Percentiles rank a stretch among this genome's conserved stretches.
Evolutionary conservation across 1,139 yeast species (phyloP).

Genomic region (Candida neerlandica): DNA sequence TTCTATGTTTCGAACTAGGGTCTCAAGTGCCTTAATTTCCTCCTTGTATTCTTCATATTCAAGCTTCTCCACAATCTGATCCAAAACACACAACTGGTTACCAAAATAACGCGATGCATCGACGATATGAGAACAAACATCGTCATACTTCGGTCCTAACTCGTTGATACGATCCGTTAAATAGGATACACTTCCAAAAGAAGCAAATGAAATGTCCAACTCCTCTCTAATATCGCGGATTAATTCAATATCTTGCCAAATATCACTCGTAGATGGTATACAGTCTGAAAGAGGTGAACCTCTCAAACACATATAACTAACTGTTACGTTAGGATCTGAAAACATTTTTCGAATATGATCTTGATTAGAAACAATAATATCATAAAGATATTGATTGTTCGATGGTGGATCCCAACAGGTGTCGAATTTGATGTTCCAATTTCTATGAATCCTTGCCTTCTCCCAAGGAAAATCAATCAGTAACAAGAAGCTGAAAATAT

Average conservation of each 20-base stretch:
- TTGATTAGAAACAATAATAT: not conserved
- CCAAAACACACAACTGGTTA: conserved; percentile 13
- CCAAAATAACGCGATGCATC: conserved; percentile 14
- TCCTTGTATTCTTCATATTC: no score
- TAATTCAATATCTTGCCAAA: not conserved
- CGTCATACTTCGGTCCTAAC: not conserved
- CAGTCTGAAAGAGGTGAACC: conserved; percentile 5
- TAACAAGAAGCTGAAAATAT: conserved; percentile 8
- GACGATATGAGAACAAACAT: not conserved
- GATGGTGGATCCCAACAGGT: no score
- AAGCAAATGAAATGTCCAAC: not conserved
- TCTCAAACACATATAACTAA: conserved; percentile 15
- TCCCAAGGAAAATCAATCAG: conserved; percentile 4
- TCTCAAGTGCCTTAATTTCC: no score
- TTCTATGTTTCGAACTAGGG: no score
- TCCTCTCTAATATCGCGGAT: not conserved
- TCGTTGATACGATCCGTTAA: not conserved
- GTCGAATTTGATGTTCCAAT: not conserved
- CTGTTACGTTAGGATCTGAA: conserved; percentile 12
- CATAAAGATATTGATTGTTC: not conserved
- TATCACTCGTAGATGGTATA: conserved; percentile 1
- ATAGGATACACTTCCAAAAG: not conserved
- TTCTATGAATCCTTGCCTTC: not conserved
- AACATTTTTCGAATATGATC: conserved; percentile 5
- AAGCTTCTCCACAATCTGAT: conserved; percentile 11